Evolutionary conservation across 2,329 filamentous ascomycete species (phyloP), one percentile per base, ranked within the genome.

Genomic region (Aspergillus caelatus): DNA sequence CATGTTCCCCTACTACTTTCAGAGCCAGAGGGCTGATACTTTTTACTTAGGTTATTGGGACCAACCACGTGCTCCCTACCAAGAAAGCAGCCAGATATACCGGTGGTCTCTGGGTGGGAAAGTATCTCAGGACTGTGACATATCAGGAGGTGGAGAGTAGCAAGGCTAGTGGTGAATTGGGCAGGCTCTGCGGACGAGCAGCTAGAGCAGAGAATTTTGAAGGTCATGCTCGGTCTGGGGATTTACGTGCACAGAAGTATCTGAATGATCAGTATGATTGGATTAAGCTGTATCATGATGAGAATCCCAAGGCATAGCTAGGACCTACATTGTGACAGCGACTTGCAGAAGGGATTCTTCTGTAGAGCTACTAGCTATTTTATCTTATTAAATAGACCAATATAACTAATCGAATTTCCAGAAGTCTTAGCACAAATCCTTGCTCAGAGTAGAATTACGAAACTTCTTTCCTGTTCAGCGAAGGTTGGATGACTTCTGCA

Each of bases 71-170:
- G 2, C 75, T 86, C 0, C 83, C 84, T 0, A 86, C 84, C 0
- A 74, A 78, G 2, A 78, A 78, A 23, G 83, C 82, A 0, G 79
- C 80, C 0, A 71, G 80, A 2, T 86, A 83, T 67, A 86, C 83
- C 0, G 83, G 83, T 2, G 84, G 84, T 1, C 74, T 85, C 4
- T 85, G 83, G 83, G 83, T 85, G 2, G 83, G 84, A n/a, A 85
- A 85, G 69, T 85, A 78, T 65, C 73, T 85, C 19, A 77, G 79
- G 39, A 86, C 83, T 0, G 75, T 79, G n/a, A 85, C 84, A 0
- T 86, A 85, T 66, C 83, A 85, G 67, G 82, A 85, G 63, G 83
- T 86, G 0, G 73, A 70, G 1, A 72, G 73, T 5, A 70, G 75
- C 3, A 70, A 80, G 57, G 81, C 79, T 14, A 84, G 82, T 68